A percentile compares a stretch with the other conserved stretches of the same genome.
phyloP scores from a whole-genome alignment of 768 basidiomycete species.

The Tricholoma hemisulphureum region DNA sequence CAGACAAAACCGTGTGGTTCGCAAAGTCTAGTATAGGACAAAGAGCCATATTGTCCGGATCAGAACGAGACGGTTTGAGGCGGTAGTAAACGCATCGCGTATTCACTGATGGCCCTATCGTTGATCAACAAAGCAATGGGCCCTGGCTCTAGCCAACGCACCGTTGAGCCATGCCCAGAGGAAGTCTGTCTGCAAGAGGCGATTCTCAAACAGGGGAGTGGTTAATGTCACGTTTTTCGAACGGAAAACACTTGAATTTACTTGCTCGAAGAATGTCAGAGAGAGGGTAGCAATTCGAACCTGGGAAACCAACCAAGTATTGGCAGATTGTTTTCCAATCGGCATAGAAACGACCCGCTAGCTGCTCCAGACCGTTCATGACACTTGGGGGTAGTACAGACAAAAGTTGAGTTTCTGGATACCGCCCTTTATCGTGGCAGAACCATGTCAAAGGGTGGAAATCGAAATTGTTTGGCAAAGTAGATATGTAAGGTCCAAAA shows the following conservation, averaged over 20 bases:
- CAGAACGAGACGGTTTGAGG: constrained; percentile 43
- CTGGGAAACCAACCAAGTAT: constrained; percentile 49
- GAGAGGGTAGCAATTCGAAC: background rate
- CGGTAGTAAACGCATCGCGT: constrained; percentile 85
- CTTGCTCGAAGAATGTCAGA: constrained; percentile 20
- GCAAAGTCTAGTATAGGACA: constrained; percentile 91
- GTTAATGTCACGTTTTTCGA: background rate
- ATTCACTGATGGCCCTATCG: constrained; percentile 63
- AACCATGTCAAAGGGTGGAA: constrained; percentile 84
- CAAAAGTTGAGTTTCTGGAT: constrained; percentile 33
- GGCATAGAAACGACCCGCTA: constrained; percentile 47
- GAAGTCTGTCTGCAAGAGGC: constrained; percentile 43
- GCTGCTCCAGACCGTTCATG: constrained; percentile 35
- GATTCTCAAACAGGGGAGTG: constrained; percentile 5
- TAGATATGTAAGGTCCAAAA: constrained; percentile 77
- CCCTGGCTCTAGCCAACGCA: constrained; percentile 31
- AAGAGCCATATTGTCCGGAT: constrained; percentile 79
- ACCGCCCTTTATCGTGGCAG: constrained; percentile 27
- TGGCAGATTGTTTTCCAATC: constrained; percentile 57
- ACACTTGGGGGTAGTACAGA: constrained; percentile 50
- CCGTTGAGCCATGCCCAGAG: constrained; percentile 95
- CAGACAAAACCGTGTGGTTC: constrained; percentile 58
- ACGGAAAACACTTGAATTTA: constrained; percentile 7
- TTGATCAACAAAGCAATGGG: constrained; percentile 1
- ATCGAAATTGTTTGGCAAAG: constrained; percentile 70